Base-by-base conservation (phyloP, 805 yeast genomes). In the Candida schatavii region DNA sequence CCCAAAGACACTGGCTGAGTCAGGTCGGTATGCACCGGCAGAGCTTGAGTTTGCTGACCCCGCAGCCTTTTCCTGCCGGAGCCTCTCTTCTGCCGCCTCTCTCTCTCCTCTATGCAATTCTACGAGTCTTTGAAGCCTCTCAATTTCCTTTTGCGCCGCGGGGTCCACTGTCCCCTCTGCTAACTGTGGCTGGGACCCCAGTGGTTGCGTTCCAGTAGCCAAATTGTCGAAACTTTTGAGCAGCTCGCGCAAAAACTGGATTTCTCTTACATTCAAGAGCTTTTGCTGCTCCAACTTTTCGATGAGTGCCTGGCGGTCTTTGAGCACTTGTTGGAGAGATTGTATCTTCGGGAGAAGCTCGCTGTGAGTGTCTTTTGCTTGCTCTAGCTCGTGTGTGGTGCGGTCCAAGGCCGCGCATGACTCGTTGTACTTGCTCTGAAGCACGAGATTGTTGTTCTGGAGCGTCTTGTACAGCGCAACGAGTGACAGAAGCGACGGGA, bases 51-150 rank as follows among this genome's bases (percentile, higher is more conserved):
- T n/a, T n/a, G 27, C 27, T 7, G 27, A 23, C 27, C 10, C 27
- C 7, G 27, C 27, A 7, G 27, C 27, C 27, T 11, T 23, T 23
- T 23, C 27, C 27, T 58, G 35, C 21, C 35, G 15, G 11, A 17
- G 19, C 27, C 26, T 36, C 22, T 57, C 59, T 6, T 74, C 66
- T 9, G 80, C 52, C 17, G 62, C 67, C 29, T 69, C 68, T 2
- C 80, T 62, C 49, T 80, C 80, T 13, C 52, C 52, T 49, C 79
- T 81, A 50, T 82, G 80, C 3, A 75, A 78, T 33, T 75, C 81
- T 1, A 83, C 72, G 22, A 83, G 54, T 33, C 60, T 61, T 43
- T 74, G 78, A 21, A 79, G 61, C 41, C 66, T 68, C 2, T 63
- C 49, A 40, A 70, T 49, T 39, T 66, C 48, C 35, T 58, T 36